Base-by-base conservation (phyloP, 106 monocot genomes). In the Phalaenopsis equestris region DNA sequence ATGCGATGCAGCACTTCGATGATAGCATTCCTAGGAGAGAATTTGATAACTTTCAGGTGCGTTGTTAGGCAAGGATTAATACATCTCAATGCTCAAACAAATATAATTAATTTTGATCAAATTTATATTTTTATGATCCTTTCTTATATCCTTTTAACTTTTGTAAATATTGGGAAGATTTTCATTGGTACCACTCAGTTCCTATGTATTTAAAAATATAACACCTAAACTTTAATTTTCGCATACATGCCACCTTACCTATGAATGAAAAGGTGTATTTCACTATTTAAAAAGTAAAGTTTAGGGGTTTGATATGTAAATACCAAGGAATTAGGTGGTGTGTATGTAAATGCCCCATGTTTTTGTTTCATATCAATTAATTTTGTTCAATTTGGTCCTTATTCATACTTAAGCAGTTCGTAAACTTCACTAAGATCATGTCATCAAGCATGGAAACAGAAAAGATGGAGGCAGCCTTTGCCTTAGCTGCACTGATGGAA, bases 41-140 rank as follows among this genome's bases (percentile, higher is more conserved):
- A 84, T 98, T 98, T 89, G 97, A 98, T 83, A 98, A 98, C 79
- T 98, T 98, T 84, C 97, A 98, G 97, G 97, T 94, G 72, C 24
- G 41, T 45, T 42, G 43, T 11, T 70, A 39, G 39, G 7, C 38
- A 39, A 12, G 36, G 23, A 39, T 12, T 70, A 70, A 15, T 70
- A 39, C 70, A 70, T 70, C 14, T 70, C 39, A 0, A 23, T 39
- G 14, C 38, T 70, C 15, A 30, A 68, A 70, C 70, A 70, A 70
- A 14, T 70, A 2, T 61, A 18, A 61, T 61, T 21, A 61, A 61
- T 9, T 57, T 61, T 61, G 8, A 61, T 61, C 61, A n/a, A 61
- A 5, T n/a, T 21, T 61, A 61, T 61, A 61, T 45, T 45, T 3
- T 45, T 52, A 12, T 52, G 12, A 10, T 52, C 52, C 14, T 52